phyloP scores from a whole-genome alignment of 164 flowering plant genomes.

The Liriodendron chinense region DNA sequence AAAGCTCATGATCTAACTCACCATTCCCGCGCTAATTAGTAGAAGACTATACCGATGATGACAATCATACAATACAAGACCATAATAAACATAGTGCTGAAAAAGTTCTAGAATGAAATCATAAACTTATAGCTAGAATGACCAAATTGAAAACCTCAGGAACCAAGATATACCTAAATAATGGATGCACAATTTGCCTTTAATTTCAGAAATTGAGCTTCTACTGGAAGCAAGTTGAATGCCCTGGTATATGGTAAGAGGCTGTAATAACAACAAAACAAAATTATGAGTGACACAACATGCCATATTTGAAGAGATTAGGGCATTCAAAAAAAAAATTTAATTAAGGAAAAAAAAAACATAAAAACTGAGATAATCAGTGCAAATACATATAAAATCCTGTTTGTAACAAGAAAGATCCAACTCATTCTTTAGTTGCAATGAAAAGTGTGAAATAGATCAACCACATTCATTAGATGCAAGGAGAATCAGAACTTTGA shows the following conservation, averaged over 20 bases:
- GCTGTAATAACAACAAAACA: constrained; percentile 40
- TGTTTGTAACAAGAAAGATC: too few species aligned
- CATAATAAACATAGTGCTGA: not conserved
- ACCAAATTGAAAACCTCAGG: not conserved
- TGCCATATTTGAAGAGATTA: not conserved
- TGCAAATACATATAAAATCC: too few species aligned
- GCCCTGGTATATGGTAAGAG: constrained; percentile 59
- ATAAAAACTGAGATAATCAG: too few species aligned
- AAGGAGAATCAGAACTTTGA: too few species aligned
- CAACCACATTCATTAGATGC: too few species aligned
- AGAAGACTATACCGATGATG: too few species aligned
- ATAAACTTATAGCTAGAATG: not conserved
- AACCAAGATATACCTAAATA: constrained; percentile 53
- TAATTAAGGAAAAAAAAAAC: too few species aligned
- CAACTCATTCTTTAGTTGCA: too few species aligned
- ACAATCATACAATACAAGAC: too few species aligned
- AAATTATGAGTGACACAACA: not conserved
- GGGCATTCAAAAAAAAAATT: not conserved
- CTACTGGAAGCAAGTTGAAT: constrained; percentile 37
- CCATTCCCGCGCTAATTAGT: too few species aligned
- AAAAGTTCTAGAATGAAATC: not conserved
- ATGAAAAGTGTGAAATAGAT: too few species aligned
- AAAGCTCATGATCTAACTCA: too few species aligned
- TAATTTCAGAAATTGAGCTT: constrained; percentile 24
- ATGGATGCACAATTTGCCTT: constrained; percentile 42